Base-by-base conservation (phyloP, 169 alveolate genomes). In the Cryptosporidium bovis region DNA sequence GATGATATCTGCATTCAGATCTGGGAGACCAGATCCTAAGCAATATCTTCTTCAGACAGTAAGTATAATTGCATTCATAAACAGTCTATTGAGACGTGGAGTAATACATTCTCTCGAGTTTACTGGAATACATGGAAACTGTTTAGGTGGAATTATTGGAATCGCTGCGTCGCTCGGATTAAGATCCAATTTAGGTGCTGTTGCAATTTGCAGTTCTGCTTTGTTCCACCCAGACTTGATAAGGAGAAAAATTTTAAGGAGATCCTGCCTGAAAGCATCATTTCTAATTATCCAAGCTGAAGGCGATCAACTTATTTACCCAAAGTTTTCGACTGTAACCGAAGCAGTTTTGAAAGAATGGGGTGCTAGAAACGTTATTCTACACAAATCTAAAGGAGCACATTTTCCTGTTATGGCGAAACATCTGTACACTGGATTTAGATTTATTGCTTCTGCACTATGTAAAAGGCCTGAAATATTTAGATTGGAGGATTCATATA, bases 61-160 rank as follows among this genome's bases (percentile, higher is more conserved):
- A 34, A 77, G 87, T 62, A 29, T 77, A 27, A 77, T 77, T 48
- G 87, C 87, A 27, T 77, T 77, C 33, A 77, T 77, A 34, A 77
- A 77, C 40, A 62, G 87, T 29, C 50, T 77, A 24, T 48, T 40
- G 20, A 77, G 87, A 44, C 36, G 64, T 27, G 87, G 87, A 12
- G 66, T 77, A 40, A 77, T 77, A 29, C 62, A 53, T 15, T 77
- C 87, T 20, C 64, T 77, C 12, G 87, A 77, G 46, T 24, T 7
- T 44, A 77, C 87, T 29, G 87, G 65, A 33, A 77, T 77, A 24
- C 71, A 77, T 2, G 87, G 87, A 55, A 77, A 77, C 69, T 77
- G 87, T 31, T 27, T 77, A 13, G 87, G 87, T 20, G 87, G 87
- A 20, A 62, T 77, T 20, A 77, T 77, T 60, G 87, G 87, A 24